Base-by-base conservation (phyloP, 768 basidiomycete genomes). In the Lactifluus rugatus region DNA sequence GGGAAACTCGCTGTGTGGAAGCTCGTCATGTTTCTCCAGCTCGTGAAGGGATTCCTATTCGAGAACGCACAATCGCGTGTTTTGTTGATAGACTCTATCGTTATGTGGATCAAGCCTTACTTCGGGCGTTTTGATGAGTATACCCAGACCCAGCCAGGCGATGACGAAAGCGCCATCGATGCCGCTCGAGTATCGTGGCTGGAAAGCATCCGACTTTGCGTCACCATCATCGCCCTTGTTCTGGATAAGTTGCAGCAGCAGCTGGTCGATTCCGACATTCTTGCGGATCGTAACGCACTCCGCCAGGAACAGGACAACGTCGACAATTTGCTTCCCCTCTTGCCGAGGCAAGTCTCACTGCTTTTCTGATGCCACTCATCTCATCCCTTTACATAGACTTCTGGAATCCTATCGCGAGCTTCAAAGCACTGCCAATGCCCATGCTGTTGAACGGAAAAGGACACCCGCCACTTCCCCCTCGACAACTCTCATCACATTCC, bases 1-100 rank as follows among this genome's bases (percentile, higher is more conserved):
- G 91, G 93, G 26, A 93, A 89, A 68, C 89, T 94, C 47, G 82
- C 90, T 52, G 85, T 93, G 54, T 92, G 92, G 87, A 93, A 93
- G 70, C 78, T 98, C 47, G 86, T 95, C 65, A 87, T 96, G 83
- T 90, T 93, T 67, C 77, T 94, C 37, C 93, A 95, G 66, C 82
- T 97, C 58, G 89, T 93, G 25, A 88, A 89, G 66, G 84, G 88
- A 21, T 88, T 89, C 71, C 70, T 94, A 49, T 95, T 97, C 68
- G 89, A 93, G 66, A 83, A 87, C 58, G 73, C 86, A 0, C 79
- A 89, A 54, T 85, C 88, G 14, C 83, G 95, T 28, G 78, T 85
- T 1, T 72, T 88, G 5, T 75, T 98, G 2, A 84, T 95, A 7
- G 93, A 96, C 62, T 83, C 86, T 19, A 83, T 97, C 26, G 84